Conservation (phyloP, 2,329 filamentous ascomycete genomes). For the Cordyceps militaris region DNA sequence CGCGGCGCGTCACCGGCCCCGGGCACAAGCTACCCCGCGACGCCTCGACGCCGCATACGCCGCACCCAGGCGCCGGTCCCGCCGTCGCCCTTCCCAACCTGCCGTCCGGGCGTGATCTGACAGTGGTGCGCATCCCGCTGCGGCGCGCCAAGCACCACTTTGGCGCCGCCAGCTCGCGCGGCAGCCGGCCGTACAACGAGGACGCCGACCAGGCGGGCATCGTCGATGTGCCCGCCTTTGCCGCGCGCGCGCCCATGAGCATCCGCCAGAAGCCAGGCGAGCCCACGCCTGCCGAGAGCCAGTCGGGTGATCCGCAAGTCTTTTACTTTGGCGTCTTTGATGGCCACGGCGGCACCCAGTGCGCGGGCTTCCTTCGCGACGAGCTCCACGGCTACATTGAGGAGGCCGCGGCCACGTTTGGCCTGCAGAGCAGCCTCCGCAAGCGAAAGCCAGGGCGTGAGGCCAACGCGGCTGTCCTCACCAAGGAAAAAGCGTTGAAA, state of each 20-base stretch:
- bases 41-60: constrained; percentile 71
- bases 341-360: constrained; percentile 86
- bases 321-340: constrained; percentile 98
- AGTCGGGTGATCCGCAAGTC: constrained; percentile 84
- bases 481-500: constrained; percentile 23
- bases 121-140: constrained; percentile 89
- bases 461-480: constrained; percentile 28
- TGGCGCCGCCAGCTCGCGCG: constrained; percentile 70
- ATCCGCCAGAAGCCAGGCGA: constrained; percentile 46
- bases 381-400: constrained; percentile 86
- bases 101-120: constrained; percentile 67
- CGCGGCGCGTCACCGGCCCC: constrained; percentile 51
- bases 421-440: constrained; percentile 67
- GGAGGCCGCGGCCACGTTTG: constrained; percentile 67
- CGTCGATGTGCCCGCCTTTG: constrained; percentile 87
- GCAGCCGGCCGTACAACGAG: constrained; percentile 83
- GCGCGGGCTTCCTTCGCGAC: constrained; percentile 78
- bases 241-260: constrained; percentile 68
- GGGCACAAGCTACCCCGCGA: constrained; percentile 83
- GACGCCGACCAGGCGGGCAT: constrained; percentile 92
- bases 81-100: constrained; percentile 54
- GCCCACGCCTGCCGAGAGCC: constrained; percentile 64
- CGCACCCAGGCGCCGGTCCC: constrained; percentile 45
- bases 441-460: constrained; percentile 30
- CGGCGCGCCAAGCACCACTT: constrained; percentile 95